These are phyloP conservation scores for Populus davidiana DNA, from an alignment of 345 rosid genomes.

Conservation along the genomic window DNA sequence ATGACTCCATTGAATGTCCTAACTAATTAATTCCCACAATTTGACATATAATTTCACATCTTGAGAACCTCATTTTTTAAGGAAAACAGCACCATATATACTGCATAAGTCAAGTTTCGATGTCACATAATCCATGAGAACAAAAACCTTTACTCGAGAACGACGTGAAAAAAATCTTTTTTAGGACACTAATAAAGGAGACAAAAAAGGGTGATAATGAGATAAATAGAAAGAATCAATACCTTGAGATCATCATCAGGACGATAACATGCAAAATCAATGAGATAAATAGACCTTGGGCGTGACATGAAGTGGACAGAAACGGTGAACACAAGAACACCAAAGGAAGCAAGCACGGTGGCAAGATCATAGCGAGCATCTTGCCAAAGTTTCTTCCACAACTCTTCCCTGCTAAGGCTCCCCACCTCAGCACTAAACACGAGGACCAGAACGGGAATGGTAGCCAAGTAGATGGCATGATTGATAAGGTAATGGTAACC, in stretches of 20 bases:
- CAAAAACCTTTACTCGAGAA: no score
- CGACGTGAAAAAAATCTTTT: no score
- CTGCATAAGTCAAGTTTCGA: no score
- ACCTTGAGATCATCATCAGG: conserved; percentile 89
- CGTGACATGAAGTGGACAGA: conserved; percentile 79
- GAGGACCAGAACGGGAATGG: conserved; percentile 72
- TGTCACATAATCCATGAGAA: no score
- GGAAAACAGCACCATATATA: no score
- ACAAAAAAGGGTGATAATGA: no score
- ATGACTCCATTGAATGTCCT: no score
- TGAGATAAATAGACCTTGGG: conserved; percentile 77
- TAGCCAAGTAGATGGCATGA: conserved; percentile 88
- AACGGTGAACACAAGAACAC: conserved; percentile 63
- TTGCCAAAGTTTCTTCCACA: conserved; percentile 83
- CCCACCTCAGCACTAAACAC: conserved; percentile 89
- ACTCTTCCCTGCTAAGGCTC: conserved; percentile 73
- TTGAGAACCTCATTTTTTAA: no score
- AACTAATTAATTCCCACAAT: no score
- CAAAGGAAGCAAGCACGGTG: conserved; percentile 57
- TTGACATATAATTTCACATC: no score
- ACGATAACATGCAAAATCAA: conserved; percentile 76
- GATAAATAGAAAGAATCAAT: neutral
- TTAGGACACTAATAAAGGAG: no score
- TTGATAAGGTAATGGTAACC: conserved; percentile 94
- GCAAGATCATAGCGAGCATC: conserved; percentile 71